A percentile compares a stretch with the other conserved stretches of the same genome.
These are phyloP conservation scores for Neurospora sp. DNA, from an alignment of 495 filamentous ascomycete genomes.

Conservation along the genomic window DNA sequence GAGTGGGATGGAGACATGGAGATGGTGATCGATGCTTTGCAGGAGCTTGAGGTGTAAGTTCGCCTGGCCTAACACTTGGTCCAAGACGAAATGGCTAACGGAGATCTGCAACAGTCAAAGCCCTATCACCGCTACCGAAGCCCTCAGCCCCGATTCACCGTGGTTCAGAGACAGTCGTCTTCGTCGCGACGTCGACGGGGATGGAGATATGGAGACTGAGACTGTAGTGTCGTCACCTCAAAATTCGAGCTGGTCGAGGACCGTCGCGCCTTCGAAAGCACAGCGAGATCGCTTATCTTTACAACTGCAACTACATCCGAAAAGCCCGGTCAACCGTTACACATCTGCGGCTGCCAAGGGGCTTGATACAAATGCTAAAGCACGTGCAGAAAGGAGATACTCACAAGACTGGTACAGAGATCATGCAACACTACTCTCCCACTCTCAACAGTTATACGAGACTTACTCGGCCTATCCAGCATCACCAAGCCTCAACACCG, in stretches of 20 bases:
- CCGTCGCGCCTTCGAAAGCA: neutral
- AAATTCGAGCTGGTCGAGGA: slow-evolving; percentile 9
- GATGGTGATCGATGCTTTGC: slow-evolving; percentile 15
- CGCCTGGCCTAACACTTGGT: neutral
- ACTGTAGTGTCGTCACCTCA: slow-evolving; percentile 11
- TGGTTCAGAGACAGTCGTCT: slow-evolving; percentile 9
- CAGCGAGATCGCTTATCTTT: neutral
- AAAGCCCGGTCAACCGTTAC: neutral
- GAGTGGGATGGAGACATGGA: slow-evolving; percentile 14
- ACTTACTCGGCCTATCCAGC: neutral
- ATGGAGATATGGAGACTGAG: slow-evolving; percentile 8
- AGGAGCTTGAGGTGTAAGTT: slow-evolving; percentile 6
- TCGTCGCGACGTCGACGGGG: neutral
- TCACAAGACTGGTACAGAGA: neutral
- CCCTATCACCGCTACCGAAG: slow-evolving; percentile 8
- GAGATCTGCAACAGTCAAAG: slow-evolving; percentile 7
- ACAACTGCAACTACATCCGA: neutral
- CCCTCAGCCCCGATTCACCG: slow-evolving; percentile 8
- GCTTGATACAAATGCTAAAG: neutral
- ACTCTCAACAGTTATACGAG: neutral
- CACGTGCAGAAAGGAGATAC: neutral
- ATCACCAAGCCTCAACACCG: neutral
- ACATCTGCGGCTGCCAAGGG: neutral
- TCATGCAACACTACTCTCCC: neutral
- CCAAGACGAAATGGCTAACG: neutral